phyloP scores from a whole-genome alignment of 2,329 filamentous ascomycete species.

The Diplodia scrobiculata region DNA sequence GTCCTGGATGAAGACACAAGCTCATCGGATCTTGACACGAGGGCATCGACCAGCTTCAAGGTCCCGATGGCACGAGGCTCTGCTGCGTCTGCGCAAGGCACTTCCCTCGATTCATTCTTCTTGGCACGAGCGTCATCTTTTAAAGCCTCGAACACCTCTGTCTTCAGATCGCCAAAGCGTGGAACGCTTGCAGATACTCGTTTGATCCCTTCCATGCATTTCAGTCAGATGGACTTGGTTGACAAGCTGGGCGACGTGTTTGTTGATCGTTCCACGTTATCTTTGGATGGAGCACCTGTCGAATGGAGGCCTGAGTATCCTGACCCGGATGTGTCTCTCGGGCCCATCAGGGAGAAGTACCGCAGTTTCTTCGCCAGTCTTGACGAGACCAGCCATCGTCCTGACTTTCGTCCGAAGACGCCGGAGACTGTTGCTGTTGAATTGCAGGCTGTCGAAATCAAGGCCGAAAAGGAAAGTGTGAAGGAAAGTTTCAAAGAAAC shows the following conservation, averaged over 20 bases:
- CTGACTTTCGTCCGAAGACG: constrained; percentile 24
- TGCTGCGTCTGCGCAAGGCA: background rate
- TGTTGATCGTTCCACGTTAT: constrained; percentile 36
- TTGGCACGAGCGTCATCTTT: constrained; percentile 11
- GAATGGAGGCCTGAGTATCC: constrained; percentile 24
- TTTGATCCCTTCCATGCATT: constrained; percentile 52
- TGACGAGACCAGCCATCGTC: constrained; percentile 38
- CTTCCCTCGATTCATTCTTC: constrained; percentile 20
- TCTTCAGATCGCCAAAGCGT: constrained; percentile 13
- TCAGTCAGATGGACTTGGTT: constrained; percentile 52
- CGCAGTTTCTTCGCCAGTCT: constrained; percentile 50
- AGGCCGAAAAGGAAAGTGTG: background rate
- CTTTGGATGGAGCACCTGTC: constrained; percentile 31
- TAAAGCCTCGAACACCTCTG: constrained; percentile 10
- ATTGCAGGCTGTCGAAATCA: background rate
- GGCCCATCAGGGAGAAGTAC: constrained; percentile 50
- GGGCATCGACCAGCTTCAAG: constrained; percentile 30
- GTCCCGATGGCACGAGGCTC: constrained; percentile 32
- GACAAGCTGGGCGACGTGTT: constrained; percentile 51
- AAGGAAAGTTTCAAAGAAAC: background rate
- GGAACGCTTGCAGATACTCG: constrained; percentile 36
- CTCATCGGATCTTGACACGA: constrained; percentile 10
- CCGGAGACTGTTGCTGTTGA: constrained; percentile 17
- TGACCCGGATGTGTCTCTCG: constrained; percentile 31
- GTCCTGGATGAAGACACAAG: constrained; percentile 9